These are phyloP conservation scores for Penicillium tannophilum DNA, from an alignment of 495 filamentous ascomycete genomes.

Conservation along the genomic window DNA sequence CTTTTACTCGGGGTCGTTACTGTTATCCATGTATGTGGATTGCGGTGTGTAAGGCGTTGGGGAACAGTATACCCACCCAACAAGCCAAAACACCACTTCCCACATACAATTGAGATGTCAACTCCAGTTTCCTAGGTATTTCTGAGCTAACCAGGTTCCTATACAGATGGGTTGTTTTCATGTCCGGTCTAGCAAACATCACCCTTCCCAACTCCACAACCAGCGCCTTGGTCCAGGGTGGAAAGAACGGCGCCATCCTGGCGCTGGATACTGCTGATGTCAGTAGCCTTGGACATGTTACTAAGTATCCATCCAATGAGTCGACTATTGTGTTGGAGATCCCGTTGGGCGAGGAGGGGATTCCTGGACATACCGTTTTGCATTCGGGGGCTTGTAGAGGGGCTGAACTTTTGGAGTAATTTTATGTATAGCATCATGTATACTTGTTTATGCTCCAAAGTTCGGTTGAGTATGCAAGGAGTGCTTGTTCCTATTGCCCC, in stretches of 20 bases:
- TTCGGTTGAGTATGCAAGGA: too few species aligned
- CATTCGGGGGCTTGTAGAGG: slow-evolving; percentile 40
- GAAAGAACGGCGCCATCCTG: slow-evolving; percentile 49
- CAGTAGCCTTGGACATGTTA: slow-evolving; percentile 50
- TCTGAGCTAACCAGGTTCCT: not conserved
- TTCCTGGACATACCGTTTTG: slow-evolving; percentile 48
- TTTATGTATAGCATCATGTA: not conserved
- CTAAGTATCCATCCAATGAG: slow-evolving; percentile 47
- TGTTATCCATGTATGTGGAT: not conserved
- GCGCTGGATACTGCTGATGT: slow-evolving; percentile 51
- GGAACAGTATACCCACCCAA: not conserved
- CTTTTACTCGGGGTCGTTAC: too few species aligned
- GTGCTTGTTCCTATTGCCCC: too few species aligned
- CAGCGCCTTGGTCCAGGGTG: slow-evolving; percentile 45
- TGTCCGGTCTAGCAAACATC: slow-evolving; percentile 53
- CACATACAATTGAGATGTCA: not conserved
- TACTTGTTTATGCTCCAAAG: too few species aligned
- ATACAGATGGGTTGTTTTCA: slow-evolving; percentile 53
- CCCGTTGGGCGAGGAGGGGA: slow-evolving; percentile 35
- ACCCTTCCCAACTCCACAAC: slow-evolving; percentile 46
- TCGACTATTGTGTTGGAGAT: slow-evolving; percentile 45
- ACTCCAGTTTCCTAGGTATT: not conserved
- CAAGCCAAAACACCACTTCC: not conserved
- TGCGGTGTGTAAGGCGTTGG: not conserved
- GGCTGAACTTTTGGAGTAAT: slow-evolving; percentile 22